Evolutionary conservation across 2,329 filamentous ascomycete genomes (phyloP), one percentile per base, ranked within the genome.

Genomic region (Pleurostoma richardsiae): DNA sequence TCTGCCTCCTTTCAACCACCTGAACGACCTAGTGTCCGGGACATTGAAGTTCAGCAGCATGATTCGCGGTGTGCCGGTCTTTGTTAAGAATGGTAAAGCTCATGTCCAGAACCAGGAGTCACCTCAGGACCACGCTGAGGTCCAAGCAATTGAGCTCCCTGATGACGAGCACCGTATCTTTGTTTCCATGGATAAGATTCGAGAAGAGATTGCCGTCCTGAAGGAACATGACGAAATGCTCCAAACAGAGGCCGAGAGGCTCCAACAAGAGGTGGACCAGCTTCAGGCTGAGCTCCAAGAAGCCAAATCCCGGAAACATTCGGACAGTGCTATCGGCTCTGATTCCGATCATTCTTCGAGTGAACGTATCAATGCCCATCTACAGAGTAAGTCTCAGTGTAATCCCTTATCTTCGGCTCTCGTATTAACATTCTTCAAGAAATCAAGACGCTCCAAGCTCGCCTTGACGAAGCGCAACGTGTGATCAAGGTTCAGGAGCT

Each of bases 161-260:
- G 66, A 74, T 46, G 77, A 79, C 40, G 77, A 80, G 53, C 72
- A 79, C 58, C 72, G 74, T 52, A 80, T 80, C 30, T 79, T 80
- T 51, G 77, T 81, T 39, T 81, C 77, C 6, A 71, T 80, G 69
- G 77, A 80, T 73, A 80, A 80, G 73, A 78, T 81, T 64, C 74
- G 76, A 38, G 72, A 79, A 39, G 77, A 81, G 57, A 77, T 80
- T 40, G 60, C 76, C 44, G 73, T 73, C 48, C 66, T 81, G 38
- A 76, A 79, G 49, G 74, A 79, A 39, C 77, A 80, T 51, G 74
- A 80, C 49, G 76, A 78, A 43, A 69, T 76, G 52, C 69, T 80
- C 7, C 73, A 79, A 44, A 71, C 71, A 43, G 77, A 80, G 56
- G 77, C 77, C 7, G 70, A 76, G 53, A 70, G 70, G 45, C 66